These are phyloP conservation scores for Trichoderma afroharzianum DNA, from an alignment of 2,329 filamentous ascomycete genomes.

Conservation along the genomic window DNA sequence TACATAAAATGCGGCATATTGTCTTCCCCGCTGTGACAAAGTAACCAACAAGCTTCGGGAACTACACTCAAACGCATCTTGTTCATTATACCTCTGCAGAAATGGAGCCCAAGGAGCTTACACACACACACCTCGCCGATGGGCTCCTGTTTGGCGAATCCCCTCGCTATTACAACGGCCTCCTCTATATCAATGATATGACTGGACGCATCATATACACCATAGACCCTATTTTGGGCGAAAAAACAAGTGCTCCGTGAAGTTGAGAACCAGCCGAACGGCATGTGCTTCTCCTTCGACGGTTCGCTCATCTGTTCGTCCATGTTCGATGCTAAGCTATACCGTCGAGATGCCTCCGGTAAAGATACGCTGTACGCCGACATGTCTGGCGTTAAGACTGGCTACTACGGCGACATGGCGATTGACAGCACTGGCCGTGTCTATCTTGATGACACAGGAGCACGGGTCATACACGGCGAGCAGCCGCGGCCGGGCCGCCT, in stretches of 20 bases:
- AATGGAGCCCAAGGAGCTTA: background rate
- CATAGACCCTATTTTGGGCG: background rate
- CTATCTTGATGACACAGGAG: background rate
- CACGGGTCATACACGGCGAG: background rate
- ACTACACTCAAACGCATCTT: background rate
- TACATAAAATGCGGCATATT: background rate
- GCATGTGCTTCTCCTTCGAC: background rate
- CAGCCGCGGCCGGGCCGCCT: background rate
- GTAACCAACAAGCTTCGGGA: background rate
- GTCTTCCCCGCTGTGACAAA: background rate
- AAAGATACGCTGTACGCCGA: background rate
- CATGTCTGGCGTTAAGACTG: background rate
- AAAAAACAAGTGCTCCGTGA: background rate
- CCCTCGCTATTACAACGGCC: background rate
- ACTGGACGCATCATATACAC: background rate
- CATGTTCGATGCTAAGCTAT: background rate
- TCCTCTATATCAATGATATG: conserved; percentile 1
- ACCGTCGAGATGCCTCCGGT: background rate
- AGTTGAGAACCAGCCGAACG: background rate
- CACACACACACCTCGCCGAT: background rate
- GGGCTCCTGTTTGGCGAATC: background rate
- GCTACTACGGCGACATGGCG: background rate
- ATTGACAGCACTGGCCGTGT: background rate
- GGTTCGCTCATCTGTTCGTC: background rate
- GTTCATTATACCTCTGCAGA: background rate